These are phyloP conservation scores for Funneliformis geosporum DNA, from an alignment of 192 early-diverging fungal species.

Conservation along the genomic window DNA sequence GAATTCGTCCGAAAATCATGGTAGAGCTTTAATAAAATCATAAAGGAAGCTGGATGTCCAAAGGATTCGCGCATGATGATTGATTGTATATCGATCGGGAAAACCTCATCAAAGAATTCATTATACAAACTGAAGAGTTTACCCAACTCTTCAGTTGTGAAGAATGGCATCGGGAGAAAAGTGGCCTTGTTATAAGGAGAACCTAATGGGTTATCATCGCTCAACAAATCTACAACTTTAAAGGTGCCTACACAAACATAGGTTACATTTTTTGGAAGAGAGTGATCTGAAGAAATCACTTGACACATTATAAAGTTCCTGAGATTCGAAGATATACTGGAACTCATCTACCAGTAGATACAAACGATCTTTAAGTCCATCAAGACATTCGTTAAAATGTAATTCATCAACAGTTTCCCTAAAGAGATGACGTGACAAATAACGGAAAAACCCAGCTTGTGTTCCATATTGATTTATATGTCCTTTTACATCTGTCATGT, in stretches of 20 bases:
- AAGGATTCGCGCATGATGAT: neutral
- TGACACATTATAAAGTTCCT: too few species aligned
- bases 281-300: too few species aligned
- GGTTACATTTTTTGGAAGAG: too few species aligned
- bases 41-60: slow-evolving; percentile 3
- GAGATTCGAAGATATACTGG: slow-evolving; percentile 17
- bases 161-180: slow-evolving; percentile 25
- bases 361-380: neutral
- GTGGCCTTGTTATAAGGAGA: slow-evolving; percentile 23
- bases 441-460: neutral
- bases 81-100: neutral
- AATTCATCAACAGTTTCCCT: neutral
- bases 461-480: neutral
- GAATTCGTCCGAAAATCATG: neutral
- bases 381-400: neutral
- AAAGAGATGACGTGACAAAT: neutral
- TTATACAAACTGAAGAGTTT: slow-evolving; percentile 11
- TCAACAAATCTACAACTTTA: slow-evolving; percentile 10
- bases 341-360: slow-evolving; percentile 30
- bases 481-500: neutral
- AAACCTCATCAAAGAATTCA: neutral
- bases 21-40: slow-evolving; percentile 11
- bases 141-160: slow-evolving; percentile 4
- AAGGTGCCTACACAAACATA: neutral
- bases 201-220: neutral